Base-by-base conservation (phyloP, 192 early-diverging fungal species). In the Coemansia sp. region DNA sequence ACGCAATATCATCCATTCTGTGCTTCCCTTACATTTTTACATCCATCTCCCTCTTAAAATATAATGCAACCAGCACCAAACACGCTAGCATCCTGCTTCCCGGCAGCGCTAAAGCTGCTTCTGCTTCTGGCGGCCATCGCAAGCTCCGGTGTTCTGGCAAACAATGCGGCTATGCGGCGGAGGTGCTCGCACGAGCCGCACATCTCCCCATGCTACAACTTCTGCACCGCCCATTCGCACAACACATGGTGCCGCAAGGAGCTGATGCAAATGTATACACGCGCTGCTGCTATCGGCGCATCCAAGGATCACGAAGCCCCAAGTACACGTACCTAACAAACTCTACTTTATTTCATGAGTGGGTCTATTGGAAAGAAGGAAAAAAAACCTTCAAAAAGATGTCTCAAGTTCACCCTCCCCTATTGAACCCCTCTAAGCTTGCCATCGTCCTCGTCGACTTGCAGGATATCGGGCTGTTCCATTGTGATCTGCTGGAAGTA, bases 391-490 rank as follows among this genome's bases (percentile, higher is more conserved):
- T n/a, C n/a, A n/a, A n/a, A n/a, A n/a, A n/a, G n/a, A n/a, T n/a
- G n/a, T n/a, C n/a, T n/a, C n/a, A n/a, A n/a, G n/a, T n/a, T n/a
- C n/a, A n/a, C n/a, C n/a, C 29, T 3, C 29, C 29, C 3, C 3
- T 29, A 29, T 3, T 29, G 29, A 3, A 29, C 1, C 29, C 29
- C 29, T 1, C 1, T 3, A 1, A 72, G 45, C 56, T 63, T 59
- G 11, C 63, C 77, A 29, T 74, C 77, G 58, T 79, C 69, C 17
- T 79, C 71, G 25, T 70, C 68, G 35, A 63, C 58, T 9, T 29
- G 43, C 22, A 79, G 66, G 29, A 79, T 79, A 41, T 79, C 77
- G 3, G 70, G 77, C 62, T 79, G 68, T 54, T 79, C 77, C 53
- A 53, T 70, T 19, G 60, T 63, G 23, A 74, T 79, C 22, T 67